phyloP scores from a whole-genome alignment of 1,284 basidiomycete species.

The Irpex rosettiformis region DNA sequence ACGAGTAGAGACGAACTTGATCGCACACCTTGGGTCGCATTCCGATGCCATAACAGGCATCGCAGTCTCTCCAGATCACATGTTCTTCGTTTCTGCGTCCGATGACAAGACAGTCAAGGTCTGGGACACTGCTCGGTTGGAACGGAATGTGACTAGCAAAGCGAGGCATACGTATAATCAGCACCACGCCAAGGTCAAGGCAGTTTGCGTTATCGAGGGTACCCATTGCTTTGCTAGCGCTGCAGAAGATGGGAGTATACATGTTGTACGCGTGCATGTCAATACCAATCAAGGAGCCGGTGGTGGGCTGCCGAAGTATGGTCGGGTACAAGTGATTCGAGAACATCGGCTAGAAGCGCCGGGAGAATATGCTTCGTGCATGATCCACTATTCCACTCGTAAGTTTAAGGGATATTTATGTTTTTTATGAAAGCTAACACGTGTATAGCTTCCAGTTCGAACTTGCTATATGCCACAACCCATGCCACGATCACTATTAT shows the following conservation, averaged over 20 bases:
- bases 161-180: conserved; percentile 75
- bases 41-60: conserved; percentile 77
- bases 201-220: conserved; percentile 78
- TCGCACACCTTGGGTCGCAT: conserved; percentile 87
- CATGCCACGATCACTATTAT: conserved; percentile 76
- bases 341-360: conserved; percentile 67
- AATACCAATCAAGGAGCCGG: conserved; percentile 34
- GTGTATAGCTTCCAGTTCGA: conserved; percentile 58
- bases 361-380: conserved; percentile 76
- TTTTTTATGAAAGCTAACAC: background rate
- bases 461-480: conserved; percentile 82
- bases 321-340: conserved; percentile 71
- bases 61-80: conserved; percentile 88
- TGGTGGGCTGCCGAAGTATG: conserved; percentile 73
- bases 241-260: conserved; percentile 81
- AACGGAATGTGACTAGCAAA: conserved; percentile 78
- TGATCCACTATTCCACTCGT: conserved; percentile 78
- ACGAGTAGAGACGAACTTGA: conserved; percentile 71
- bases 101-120: conserved; percentile 83
- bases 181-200: conserved; percentile 78
- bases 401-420: conserved; percentile 17
- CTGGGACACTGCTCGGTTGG: conserved; percentile 79
- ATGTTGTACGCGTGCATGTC: conserved; percentile 79
- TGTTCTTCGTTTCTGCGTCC: conserved; percentile 90
- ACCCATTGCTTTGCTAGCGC: conserved; percentile 89